Base-by-base conservation (phyloP, 495 filamentous ascomycete genomes). In the Tetracladium setigerum region DNA sequence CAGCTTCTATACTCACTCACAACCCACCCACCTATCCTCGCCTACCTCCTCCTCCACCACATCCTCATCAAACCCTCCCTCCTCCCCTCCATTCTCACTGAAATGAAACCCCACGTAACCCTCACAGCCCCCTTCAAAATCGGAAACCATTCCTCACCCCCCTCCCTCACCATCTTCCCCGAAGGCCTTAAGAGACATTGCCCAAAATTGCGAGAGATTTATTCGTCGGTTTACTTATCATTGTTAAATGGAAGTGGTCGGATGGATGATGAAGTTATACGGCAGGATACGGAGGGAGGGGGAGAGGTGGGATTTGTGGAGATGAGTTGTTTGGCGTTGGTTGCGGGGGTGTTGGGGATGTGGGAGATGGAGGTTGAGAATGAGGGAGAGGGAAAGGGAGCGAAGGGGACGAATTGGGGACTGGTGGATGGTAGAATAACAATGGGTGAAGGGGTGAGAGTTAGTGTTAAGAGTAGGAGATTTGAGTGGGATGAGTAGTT, bases 61-160 rank as follows among this genome's bases (percentile, higher is more conserved):
- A 66, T 84, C 16, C 68, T 73, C 12, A 60, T 65, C 18, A 81
- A 84, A 54, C 68, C 18, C 62, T 55, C 54, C 1, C 63, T 78
- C 16, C 46, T 78, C 8, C 59, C 62, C n/a, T 62, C 64, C 4
- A 66, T 84, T 15, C 68, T 73, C 12, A 60, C 65, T 17, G 82
- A 84, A 54, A 71, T 77, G 8, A 58, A 58, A 2, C 63, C 70
- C 0, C 78, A 61, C 38, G 70, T 67, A 8, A 62, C 65, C 35
- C 64, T 70, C 4, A 56, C 59, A 1, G 67, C 78, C 35, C 69
- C 63, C 22, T 64, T 54, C 22, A 66, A 68, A 30, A 67, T 73
- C 30, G 74, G 79, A 13, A 72, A 69, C 0, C 72, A 82, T 15
- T 70, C 76, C 0, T 77, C 77, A 49, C 63, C 77, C 3, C 71